Conservation (phyloP, 768 basidiomycete species). For the Amanita phalloides region DNA sequence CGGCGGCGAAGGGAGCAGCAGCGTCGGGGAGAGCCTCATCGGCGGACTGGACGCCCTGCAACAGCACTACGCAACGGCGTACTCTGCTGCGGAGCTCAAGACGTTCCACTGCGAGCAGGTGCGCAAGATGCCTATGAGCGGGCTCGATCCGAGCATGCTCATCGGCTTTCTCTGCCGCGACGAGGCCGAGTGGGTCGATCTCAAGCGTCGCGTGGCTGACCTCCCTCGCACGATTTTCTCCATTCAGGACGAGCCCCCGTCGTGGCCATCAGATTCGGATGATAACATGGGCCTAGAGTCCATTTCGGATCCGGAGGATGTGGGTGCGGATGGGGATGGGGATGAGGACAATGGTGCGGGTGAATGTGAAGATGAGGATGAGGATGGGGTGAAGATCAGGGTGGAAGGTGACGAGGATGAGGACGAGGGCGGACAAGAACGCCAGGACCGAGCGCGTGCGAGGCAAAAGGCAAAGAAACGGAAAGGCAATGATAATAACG, state of each 20-base stretch:
- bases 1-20: constrained; percentile 6
- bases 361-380: constrained; percentile 15
- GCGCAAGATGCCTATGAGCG: constrained; percentile 86
- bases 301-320: constrained; percentile 69
- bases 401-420: constrained; percentile 14
- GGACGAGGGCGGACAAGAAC: constrained; percentile 6
- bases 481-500: constrained; percentile 13
- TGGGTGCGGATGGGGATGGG: constrained; percentile 31
- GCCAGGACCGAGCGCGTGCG: constrained; percentile 7
- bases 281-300: constrained; percentile 73
- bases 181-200: constrained; percentile 79
- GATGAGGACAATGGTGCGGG: constrained; percentile 14
- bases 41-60: constrained; percentile 36
- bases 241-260: constrained; percentile 80
- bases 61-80: constrained; percentile 63
- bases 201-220: constrained; percentile 59
- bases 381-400: constrained; percentile 13
- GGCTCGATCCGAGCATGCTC: constrained; percentile 94
- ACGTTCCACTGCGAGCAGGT: constrained; percentile 98
- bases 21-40: background rate
- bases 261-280: constrained; percentile 70
- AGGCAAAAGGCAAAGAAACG: constrained; percentile 11
- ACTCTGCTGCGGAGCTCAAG: constrained; percentile 58
- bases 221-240: constrained; percentile 71
- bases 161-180: constrained; percentile 84